Conservation (phyloP, 176 grass and related monocot genomes). For the Pontederia crassipes region DNA sequence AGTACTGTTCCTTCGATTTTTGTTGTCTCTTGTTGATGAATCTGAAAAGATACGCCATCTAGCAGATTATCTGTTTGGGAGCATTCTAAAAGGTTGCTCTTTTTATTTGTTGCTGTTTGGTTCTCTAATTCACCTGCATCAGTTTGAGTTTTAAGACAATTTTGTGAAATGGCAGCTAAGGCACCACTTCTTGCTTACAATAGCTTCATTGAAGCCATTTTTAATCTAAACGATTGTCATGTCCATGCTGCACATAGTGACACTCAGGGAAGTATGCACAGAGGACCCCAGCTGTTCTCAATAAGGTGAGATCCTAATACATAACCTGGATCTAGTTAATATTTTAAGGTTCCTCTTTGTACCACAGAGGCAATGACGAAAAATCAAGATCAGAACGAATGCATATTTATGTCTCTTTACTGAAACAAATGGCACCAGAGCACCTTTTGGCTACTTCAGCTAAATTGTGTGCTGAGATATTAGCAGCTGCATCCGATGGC, state of each 20-base stretch:
- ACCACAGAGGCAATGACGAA: constrained; percentile 63
- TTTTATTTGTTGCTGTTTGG: neutral
- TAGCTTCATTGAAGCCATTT: constrained; percentile 97
- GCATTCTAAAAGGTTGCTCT: constrained; percentile 72
- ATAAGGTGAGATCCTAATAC: constrained; percentile 41
- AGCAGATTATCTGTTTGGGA: constrained; percentile 79
- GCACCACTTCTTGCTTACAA: constrained; percentile 97
- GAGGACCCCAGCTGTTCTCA: constrained; percentile 43
- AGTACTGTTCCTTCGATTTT: constrained; percentile 71
- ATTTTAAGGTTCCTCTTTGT: constrained; percentile 6
- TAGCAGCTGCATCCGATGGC: constrained; percentile 86
- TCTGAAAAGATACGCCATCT: constrained; percentile 79
- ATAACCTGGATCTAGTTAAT: neutral
- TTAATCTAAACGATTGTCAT: constrained; percentile 60
- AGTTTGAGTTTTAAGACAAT: constrained; percentile 6
- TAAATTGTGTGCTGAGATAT: constrained; percentile 90
- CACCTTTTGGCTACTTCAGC: constrained; percentile 95
- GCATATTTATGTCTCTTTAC: constrained; percentile 85
- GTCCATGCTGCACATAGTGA: constrained; percentile 36
- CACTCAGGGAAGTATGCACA: constrained; percentile 35
- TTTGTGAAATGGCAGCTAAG: constrained; percentile 53
- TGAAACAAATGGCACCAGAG: constrained; percentile 98
- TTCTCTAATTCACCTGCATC: constrained; percentile 7
- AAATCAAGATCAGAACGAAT: constrained; percentile 68
- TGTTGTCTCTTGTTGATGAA: constrained; percentile 79